Base-by-base conservation (phyloP, 495 filamentous ascomycete species). In the Podospora conica region DNA sequence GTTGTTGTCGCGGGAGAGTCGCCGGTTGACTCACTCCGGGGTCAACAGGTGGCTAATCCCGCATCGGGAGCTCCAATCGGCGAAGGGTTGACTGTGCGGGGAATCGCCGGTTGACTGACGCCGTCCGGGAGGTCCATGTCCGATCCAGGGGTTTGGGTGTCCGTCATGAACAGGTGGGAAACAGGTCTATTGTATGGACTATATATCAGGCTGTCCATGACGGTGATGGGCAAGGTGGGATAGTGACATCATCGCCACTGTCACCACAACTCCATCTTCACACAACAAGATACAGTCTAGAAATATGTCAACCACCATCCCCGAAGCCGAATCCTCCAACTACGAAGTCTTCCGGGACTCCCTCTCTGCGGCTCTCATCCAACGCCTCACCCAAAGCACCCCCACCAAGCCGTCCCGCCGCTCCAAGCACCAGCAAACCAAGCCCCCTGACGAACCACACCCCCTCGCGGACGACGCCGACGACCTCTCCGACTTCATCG, bases 281-380 rank as follows among this genome's bases (percentile, higher is more conserved):
- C 4, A 31, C 7, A 27, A 18, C 27, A 33, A 55, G 20, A 55
- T 53, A 25, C 59, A 70, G 64, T 40, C 53, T 54, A 15, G 64
- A 73, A 63, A 56, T 66, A 62, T 68, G 70, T 12, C 68, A 73
- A 7, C 60, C 74, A 23, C 65, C 62, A 58, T 71, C 25, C 31
- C 21, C 20, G 78, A 82, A 2, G 66, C 65, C 18, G 48, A 66
- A 60, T 68, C 71, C 23, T 59, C 73, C 63, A 93, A 92, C 70
- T 91, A 90, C 75, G 80, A 84, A 29, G 76, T 86, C 66, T 91
- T 93, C 74, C 82, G 87, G 33, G 91, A 94, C 71, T 88, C 84
- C 70, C 78, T 83, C 68, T 79, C 81, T 1, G 72, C 69, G 0
- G 75, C 77, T 0, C 71, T 83, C 3, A 76, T 82, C 63, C 78